phyloP scores from a whole-genome alignment of 176 grass and related monocot genomes.

The Aegilops longissima region DNA sequence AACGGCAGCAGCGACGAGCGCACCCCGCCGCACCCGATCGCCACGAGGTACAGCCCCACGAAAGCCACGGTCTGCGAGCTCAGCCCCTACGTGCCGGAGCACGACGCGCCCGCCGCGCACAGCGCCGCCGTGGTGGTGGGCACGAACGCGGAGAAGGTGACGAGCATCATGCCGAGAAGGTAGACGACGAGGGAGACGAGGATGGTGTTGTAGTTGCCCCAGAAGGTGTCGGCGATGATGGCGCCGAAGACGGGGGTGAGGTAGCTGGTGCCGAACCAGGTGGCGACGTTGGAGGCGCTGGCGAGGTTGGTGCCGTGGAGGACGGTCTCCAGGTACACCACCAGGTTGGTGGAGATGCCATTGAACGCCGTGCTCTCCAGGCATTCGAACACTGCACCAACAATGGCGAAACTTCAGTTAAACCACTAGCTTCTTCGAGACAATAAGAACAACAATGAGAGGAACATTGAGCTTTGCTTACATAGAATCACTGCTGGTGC shows the following conservation, averaged over 20 bases:
- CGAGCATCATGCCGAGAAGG: not conserved
- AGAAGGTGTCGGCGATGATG: not conserved
- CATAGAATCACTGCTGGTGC: not conserved
- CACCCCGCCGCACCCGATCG: not conserved
- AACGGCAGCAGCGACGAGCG: not conserved
- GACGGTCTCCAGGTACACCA: not conserved
- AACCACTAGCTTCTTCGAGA: not conserved
- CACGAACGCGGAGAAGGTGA: not conserved
- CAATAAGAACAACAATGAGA: not conserved
- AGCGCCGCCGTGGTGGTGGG: not conserved
- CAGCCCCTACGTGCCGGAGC: not conserved
- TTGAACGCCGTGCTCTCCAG: constrained; percentile 2
- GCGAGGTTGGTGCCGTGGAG: not conserved
- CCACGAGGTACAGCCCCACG: not conserved
- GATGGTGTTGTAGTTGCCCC: constrained; percentile 3
- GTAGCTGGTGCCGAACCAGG: not conserved
- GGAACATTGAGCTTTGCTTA: not conserved
- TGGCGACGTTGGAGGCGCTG: not conserved
- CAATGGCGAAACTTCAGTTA: too few species aligned
- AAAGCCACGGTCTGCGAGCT: not conserved
- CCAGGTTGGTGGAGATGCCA: not conserved
- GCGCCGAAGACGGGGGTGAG: not conserved
- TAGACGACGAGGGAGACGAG: not conserved
- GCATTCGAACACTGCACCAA: not conserved
- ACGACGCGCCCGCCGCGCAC: not conserved